phyloP scores from a whole-genome alignment of 192 early-diverging fungal species.

The Spinellus fusiger region DNA sequence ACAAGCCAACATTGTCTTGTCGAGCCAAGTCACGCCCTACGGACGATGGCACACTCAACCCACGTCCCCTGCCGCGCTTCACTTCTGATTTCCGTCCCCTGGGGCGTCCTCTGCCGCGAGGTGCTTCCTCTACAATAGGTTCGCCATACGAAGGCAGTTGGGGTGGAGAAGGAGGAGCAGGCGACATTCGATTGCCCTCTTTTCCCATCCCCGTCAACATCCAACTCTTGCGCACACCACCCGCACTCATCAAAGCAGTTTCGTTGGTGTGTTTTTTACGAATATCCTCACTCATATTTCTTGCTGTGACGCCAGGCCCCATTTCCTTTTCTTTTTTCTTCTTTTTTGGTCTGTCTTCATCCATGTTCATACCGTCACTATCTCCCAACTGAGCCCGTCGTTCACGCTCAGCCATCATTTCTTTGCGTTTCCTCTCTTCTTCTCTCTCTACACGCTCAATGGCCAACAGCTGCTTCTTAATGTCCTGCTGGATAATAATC shows the following conservation, averaged over 20 bases:
- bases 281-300: conserved; percentile 19
- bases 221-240: conserved; percentile 38
- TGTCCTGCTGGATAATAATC: conserved; percentile 59
- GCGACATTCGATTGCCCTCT: not conserved
- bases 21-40: not conserved
- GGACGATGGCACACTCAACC: not conserved
- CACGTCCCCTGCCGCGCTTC: conserved; percentile 1
- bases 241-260: conserved; percentile 40
- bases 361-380: conserved; percentile 22
- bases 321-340: conserved; percentile 25
- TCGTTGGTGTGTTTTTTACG: conserved; percentile 6
- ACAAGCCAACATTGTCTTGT: not conserved
- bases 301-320: conserved; percentile 24
- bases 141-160: not conserved
- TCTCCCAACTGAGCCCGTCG: conserved; percentile 45
- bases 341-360: conserved; percentile 11
- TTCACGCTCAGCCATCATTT: conserved; percentile 30
- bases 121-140: not conserved
- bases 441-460: conserved; percentile 65
- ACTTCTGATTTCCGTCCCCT: not conserved
- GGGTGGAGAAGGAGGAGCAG: not conserved
- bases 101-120: conserved; percentile 21
- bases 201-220: conserved; percentile 32
- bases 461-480: conserved; percentile 61
- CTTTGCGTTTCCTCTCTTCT: conserved; percentile 46